Evolutionary conservation across 2,329 filamentous ascomycete species (phyloP).

Genomic region (Gremmenia infestans): DNA sequence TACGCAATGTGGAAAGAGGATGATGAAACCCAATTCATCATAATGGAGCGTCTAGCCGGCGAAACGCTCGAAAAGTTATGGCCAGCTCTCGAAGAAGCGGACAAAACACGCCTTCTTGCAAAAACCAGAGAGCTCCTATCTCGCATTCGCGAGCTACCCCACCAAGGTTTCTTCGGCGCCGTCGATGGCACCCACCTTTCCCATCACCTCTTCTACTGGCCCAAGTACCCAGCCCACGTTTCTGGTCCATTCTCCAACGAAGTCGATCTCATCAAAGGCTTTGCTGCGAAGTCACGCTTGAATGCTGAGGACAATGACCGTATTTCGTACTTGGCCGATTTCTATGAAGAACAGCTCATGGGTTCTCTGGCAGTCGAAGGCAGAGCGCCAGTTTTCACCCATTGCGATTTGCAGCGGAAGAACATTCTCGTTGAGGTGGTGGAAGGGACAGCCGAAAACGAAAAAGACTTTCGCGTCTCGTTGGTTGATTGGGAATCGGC

Average conservation of each 20-base stretch:
- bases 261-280: conserved; percentile 1
- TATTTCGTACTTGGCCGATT: conserved; percentile 11
- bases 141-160: conserved; percentile 2
- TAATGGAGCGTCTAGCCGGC: conserved; percentile 8
- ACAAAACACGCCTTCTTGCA: conserved; percentile 5
- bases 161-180: conserved; percentile 10
- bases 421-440: conserved; percentile 12
- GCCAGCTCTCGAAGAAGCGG: conserved; percentile 7
- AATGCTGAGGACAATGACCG: conserved; percentile 7
- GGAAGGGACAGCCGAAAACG: not conserved
- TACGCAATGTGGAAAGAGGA: conserved; percentile 15
- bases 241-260: conserved; percentile 10
- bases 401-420: conserved; percentile 18
- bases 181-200: conserved; percentile 6
- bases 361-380: conserved; percentile 2
- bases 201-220: conserved; percentile 17
- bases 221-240: conserved; percentile 3
- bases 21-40: conserved; percentile 7
- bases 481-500: conserved; percentile 19
- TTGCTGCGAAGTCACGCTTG: conserved; percentile 8
- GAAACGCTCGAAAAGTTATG: conserved; percentile 9
- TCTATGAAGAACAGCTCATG: conserved; percentile 7
- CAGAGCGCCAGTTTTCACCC: conserved; percentile 12
- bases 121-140: not conserved
- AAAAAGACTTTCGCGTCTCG: conserved; percentile 1